phyloP scores from a whole-genome alignment of 73 alveolate species.

The Loxodes magnus region DNA sequence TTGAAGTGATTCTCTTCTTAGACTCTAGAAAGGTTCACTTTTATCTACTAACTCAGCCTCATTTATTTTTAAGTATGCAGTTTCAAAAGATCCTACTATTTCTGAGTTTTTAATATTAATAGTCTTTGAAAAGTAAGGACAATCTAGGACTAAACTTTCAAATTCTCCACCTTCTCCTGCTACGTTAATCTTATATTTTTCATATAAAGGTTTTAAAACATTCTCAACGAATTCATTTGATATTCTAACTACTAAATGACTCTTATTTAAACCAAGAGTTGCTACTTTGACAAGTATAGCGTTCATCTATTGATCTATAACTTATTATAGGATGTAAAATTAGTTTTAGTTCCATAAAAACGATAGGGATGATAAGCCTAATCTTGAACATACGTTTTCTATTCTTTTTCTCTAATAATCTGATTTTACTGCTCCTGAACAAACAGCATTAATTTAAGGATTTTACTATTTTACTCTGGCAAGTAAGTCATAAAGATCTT shows the following conservation, averaged over 20 bases:
- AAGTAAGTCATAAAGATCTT: slow-evolving; percentile 78
- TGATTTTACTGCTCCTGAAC: slow-evolving; percentile 90
- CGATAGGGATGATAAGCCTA: slow-evolving; percentile 72
- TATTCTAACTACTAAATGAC: slow-evolving; percentile 58
- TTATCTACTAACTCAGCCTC: background rate
- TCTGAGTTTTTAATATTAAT: slow-evolving; percentile 14
- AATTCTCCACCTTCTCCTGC: slow-evolving; percentile 99
- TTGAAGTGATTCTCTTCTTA: no score
- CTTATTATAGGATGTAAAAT: slow-evolving; percentile 71
- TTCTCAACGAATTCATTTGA: no score
- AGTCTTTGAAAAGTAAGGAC: slow-evolving; percentile 69
- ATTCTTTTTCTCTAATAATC: slow-evolving; percentile 91
- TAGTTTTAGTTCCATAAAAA: slow-evolving; percentile 87
- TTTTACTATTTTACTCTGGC: slow-evolving; percentile 49
- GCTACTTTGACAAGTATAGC: slow-evolving; percentile 84
- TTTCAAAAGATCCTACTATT: background rate
- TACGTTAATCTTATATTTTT: slow-evolving; percentile 79
- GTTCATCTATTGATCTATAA: slow-evolving; percentile 79
- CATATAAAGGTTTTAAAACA: no score
- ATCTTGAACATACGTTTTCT: slow-evolving; percentile 77
- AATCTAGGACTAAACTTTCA: slow-evolving; percentile 84
- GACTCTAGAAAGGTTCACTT: no score
- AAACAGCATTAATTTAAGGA: slow-evolving; percentile 82
- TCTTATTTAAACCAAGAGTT: slow-evolving; percentile 67
- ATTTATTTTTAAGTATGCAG: background rate